Base-by-base conservation (phyloP, 73 alveolate genomes). In the Durusdinium trenchii region DNA sequence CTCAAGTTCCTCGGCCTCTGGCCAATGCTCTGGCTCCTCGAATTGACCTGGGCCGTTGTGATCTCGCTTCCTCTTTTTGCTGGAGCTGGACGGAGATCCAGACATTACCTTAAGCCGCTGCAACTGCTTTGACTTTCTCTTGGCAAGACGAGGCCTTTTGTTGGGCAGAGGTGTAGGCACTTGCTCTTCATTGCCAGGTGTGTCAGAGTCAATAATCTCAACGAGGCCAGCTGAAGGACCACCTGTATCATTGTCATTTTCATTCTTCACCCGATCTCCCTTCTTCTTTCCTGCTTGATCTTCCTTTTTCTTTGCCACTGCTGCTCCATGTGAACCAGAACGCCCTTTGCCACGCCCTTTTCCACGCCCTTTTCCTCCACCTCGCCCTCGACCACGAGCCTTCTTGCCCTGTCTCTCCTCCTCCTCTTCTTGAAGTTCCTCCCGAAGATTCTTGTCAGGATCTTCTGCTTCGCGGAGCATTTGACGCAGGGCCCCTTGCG, bases 401-500 rank as follows among this genome's bases (percentile, higher is more conserved):
- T 78, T 46, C 36, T 78, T 78, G 45, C 46, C 46, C n/a, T n/a
- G n/a, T n/a, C n/a, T n/a, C 46, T 42, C 62, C 5, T 78, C 38
- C 28, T 78, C 87, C 62, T 78, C 87, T 14, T 10, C 62, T 28
- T 78, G 43, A 30, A 78, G 61, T 42, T 78, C 84, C 1, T 71
- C 84, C 52, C 10, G 87, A 57, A 46, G 5, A 20, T 40, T 61
- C 47, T 46, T 78, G 87, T 78, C 87, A 45, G 87, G 87, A 78
- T 46, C 60, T 40, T 78, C 87, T 12, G 87, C 36, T 61, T 78
- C 87, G 16, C 46, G 6, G 4, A 4, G 64, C 87, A 78, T 78
- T 40, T 10, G 10, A 16, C 87, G 87, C 30, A 78, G 42, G 1
- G 87, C 87, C 0, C 42, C 62, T 78, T 78, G 87, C 10, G 87